Conservation (phyloP, 2,329 filamentous ascomycete species). For the Colletotrichum siamense region DNA sequence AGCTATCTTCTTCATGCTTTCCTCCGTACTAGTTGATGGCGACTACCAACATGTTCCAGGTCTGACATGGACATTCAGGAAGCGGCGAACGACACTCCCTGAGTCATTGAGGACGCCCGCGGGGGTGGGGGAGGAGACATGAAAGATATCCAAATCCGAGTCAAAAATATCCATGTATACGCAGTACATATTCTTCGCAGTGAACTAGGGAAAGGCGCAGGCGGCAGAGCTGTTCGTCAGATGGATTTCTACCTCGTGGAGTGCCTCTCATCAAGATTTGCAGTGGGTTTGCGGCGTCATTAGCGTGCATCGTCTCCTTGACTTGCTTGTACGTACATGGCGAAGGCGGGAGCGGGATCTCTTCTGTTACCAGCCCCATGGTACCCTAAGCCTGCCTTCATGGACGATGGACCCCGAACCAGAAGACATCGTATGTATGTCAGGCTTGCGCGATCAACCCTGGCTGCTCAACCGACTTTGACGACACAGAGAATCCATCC, state of each 20-base stretch:
- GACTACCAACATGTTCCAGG: neutral
- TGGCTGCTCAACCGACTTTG: neutral
- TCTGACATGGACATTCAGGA: neutral
- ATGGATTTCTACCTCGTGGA: neutral
- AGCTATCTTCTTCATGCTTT: neutral
- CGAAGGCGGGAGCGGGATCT: neutral
- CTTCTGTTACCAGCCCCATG: neutral
- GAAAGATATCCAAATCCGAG: neutral
- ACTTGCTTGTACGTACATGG: neutral
- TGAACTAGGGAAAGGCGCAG: neutral
- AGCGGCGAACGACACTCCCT: neutral
- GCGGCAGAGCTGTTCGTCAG: neutral
- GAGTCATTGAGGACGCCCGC: neutral
- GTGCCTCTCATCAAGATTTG: neutral
- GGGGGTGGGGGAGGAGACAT: neutral
- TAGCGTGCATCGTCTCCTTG: neutral
- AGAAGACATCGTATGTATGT: neutral
- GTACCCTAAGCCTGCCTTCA: neutral
- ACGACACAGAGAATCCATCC: neutral
- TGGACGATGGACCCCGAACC: neutral
- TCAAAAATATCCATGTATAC: neutral
- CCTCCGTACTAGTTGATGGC: neutral
- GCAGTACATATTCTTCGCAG: neutral
- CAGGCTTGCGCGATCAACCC: neutral
- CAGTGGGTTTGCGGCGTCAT: neutral